Evolutionary conservation across 495 filamentous ascomycete species (phyloP), one percentile per base, ranked within the genome.

Genomic region (Saxophila tyrrhenica): DNA sequence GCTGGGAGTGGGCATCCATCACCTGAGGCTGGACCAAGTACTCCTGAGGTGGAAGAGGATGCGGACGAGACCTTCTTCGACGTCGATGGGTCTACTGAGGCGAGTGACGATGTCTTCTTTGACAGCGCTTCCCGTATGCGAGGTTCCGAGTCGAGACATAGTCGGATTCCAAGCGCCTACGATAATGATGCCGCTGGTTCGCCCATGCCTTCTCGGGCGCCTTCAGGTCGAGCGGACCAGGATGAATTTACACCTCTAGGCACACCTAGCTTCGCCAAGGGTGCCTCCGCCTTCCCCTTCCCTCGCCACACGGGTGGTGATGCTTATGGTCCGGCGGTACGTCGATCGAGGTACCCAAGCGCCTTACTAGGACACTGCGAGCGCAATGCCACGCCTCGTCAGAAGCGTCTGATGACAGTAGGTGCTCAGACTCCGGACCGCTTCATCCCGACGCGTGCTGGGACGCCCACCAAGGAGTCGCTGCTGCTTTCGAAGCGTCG

Each of bases 371-470:
- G 39, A 44, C 41, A 48, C 21, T 59, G 47, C 25, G 39, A 59
- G 29, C 52, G 50, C 1, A 41, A 50, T 8, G 25, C 55, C 17
- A 21, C 56, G 23, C 43, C 51, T 24, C 43, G 56, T 5, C 56
- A 54, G 15, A 22, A 43, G 22, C 45, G 52, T 3, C 21, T 50
- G 10, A 54, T 51, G 47, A 42, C 3, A n/a, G 32, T 3, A 9
- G 41, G 48, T 17, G 11, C 51, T 5, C 53, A 23, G 21, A 51
- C 48, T 7, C 60, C 57, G 17, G 62, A 64, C 52, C 62, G 59
- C 35, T 64, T 62, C 48, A 55, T 64, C 9, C 23, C 51, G 13
- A 48, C 39, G 20, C 57, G 57, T 1, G 13, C 45, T 13, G 22
- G 19, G 8, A 59, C 51, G 39, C 52, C 57, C 7, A 48, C 52